These are phyloP conservation scores for Candolleomyces eurysporus DNA, from an alignment of 768 basidiomycete genomes.

Conservation along the genomic window DNA sequence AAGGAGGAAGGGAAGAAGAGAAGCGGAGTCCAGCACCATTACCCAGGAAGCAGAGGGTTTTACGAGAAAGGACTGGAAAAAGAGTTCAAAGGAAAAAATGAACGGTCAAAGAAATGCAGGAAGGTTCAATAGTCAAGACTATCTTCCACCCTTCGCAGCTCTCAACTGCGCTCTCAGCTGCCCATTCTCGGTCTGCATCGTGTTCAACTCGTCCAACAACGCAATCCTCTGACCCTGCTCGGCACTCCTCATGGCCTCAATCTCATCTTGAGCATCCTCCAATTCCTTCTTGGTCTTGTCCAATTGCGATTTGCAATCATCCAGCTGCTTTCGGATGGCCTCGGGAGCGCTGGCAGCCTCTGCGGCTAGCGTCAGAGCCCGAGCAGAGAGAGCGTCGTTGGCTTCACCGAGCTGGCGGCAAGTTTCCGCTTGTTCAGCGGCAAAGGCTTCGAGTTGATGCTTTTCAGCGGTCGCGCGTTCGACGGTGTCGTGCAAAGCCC, in stretches of 20 bases:
- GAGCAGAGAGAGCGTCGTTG: conserved; percentile 74
- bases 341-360: conserved; percentile 60
- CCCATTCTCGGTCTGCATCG: conserved; percentile 76
- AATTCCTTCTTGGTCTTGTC: conserved; percentile 48
- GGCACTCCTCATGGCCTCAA: conserved; percentile 61
- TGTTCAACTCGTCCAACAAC: conserved; percentile 85
- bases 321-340: conserved; percentile 60
- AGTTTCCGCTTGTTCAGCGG: conserved; percentile 72
- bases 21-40: too few species aligned
- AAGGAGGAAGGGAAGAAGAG: too few species aligned
- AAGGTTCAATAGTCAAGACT: not conserved
- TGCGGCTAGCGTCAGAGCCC: conserved; percentile 66
- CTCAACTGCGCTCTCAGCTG: conserved; percentile 70
- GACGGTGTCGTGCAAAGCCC: conserved; percentile 55
- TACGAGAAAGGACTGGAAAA: too few species aligned
- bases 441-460: conserved; percentile 62
- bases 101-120: too few species aligned
- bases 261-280: conserved; percentile 62
- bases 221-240: conserved; percentile 83
- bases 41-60: too few species aligned
- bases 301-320: conserved; percentile 45
- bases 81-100: too few species aligned
- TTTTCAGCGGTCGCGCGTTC: conserved; percentile 64
- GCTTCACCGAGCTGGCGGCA: conserved; percentile 72
- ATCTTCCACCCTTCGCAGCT: conserved; percentile 37